Percentiles rank a stretch among this genome's conserved stretches.
phyloP scores from a whole-genome alignment of 495 filamentous ascomycete genomes.

The Cercophora scortea region DNA sequence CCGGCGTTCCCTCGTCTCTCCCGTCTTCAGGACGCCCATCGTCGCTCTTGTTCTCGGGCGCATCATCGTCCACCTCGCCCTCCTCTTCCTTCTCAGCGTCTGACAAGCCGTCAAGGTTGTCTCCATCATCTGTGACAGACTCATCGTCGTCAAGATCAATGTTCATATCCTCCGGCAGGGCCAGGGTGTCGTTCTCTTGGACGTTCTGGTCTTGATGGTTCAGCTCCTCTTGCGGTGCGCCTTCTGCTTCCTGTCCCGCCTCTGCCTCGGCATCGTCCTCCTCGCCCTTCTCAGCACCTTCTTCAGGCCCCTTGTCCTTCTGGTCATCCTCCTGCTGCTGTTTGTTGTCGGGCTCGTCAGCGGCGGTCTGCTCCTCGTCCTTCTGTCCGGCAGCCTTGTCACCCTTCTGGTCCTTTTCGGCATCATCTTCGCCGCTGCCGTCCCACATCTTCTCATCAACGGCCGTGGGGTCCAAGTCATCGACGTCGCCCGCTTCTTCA shows the following conservation, averaged over 20 bases:
- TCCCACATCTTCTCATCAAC: conserved; percentile 99
- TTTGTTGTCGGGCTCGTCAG: conserved; percentile 39
- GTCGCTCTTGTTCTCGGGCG: conserved; percentile 16
- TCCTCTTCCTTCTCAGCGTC: conserved; percentile 39
- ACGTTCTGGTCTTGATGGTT: conserved; percentile 61
- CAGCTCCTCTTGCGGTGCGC: conserved; percentile 56
- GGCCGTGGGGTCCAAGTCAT: conserved; percentile 78
- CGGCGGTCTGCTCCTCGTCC: conserved; percentile 55
- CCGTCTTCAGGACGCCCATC: conserved; percentile 9
- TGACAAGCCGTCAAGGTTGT: conserved; percentile 49
- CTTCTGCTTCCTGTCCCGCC: conserved; percentile 67
- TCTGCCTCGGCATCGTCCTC: conserved; percentile 55
- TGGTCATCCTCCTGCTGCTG: conserved; percentile 44
- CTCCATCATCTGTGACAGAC: conserved; percentile 32
- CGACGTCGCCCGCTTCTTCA: conserved; percentile 81
- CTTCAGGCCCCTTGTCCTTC: conserved; percentile 46
- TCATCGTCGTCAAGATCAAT: conserved; percentile 51
- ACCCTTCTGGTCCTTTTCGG: conserved; percentile 70
- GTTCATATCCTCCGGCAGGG: conserved; percentile 66
- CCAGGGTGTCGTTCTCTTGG: conserved; percentile 50
- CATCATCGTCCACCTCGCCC: conserved; percentile 19
- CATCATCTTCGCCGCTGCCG: conserved; percentile 62
- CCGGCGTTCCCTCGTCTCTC: conserved; percentile 15
- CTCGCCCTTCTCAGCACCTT: conserved; percentile 49
- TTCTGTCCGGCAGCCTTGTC: conserved; percentile 55